Evolutionary conservation across 2,329 filamentous ascomycete species (phyloP).

Genomic region (Penicillium sp.): DNA sequence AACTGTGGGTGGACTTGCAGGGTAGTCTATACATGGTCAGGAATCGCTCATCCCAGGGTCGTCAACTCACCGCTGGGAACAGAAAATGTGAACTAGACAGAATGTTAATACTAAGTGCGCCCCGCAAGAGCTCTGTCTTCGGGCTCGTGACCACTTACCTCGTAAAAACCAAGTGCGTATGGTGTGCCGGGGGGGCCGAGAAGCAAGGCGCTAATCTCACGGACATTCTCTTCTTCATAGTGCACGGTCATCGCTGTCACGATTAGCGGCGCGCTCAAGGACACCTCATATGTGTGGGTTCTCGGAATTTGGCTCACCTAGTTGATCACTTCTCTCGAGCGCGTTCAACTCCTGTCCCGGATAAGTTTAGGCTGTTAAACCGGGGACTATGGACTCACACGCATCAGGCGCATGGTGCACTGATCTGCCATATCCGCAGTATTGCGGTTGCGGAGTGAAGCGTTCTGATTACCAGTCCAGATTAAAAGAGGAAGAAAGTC

Average conservation of each 20-base stretch:
- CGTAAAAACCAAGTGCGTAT: slow-evolving; percentile 96
- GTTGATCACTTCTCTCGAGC: slow-evolving; percentile 8
- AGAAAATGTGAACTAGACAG: slow-evolving; percentile 66
- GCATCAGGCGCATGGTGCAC: slow-evolving; percentile 15
- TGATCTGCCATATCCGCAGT: slow-evolving; percentile 13
- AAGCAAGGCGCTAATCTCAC: slow-evolving; percentile 81
- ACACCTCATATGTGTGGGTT: slow-evolving; percentile 3
- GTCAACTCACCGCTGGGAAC: slow-evolving; percentile 65
- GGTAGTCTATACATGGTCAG: slow-evolving; percentile 66
- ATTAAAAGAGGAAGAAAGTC: not conserved
- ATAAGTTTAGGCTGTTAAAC: not conserved
- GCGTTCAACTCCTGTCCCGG: slow-evolving; percentile 13
- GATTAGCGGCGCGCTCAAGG: no score
- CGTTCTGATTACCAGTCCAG: not conserved
- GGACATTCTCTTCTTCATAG: slow-evolving; percentile 82
- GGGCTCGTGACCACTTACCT: slow-evolving; percentile 55
- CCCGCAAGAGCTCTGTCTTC: not conserved
- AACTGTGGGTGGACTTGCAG: slow-evolving; percentile 60
- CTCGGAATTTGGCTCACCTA: not conserved
- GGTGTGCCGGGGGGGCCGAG: slow-evolving; percentile 91
- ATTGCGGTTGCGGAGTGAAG: not conserved
- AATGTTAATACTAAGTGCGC: not conserved
- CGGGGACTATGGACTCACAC: slow-evolving; percentile 3
- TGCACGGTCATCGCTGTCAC: slow-evolving; percentile 75
- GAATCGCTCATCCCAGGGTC: not conserved